Base-by-base conservation (phyloP, 2,329 filamentous ascomycete species). In the Penicillium palitans region DNA sequence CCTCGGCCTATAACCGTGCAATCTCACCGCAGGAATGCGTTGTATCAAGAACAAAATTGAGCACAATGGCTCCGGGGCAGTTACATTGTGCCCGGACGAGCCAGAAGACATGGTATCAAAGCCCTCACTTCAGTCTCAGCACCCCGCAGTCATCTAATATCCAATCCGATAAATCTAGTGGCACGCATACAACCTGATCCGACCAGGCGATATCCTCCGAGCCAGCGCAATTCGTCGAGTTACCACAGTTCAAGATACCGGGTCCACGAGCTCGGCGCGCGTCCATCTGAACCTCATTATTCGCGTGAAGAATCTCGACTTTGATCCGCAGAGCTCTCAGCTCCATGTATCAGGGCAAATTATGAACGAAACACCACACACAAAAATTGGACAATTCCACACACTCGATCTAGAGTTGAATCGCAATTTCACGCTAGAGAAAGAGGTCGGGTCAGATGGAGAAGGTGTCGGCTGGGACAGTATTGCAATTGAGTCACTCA, bases 381-480 rank as follows among this genome's bases (percentile, higher is more conserved):
- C 89, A 35, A 87, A 86, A 68, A 76, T 89, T 19, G 88, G 88
- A 17, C 81, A 84, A 62, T 85, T 84, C 67, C 88, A 91, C 70
- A 90, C 88, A 0, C 80, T 90, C 2, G 93, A 97, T 65, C 83
- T 99, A 46, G 93, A 97, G 73, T 81, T 96, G 58, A 87, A 95
- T 68, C 84, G 93, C 42, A 88, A 92, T 51, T 98, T 98, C 68
- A 93, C 90, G 7, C 74, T 99, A 8, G 89, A 92, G 78, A 98
- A 98, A 77, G 84, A 84, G 40, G 79, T 86, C 9, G 88, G 78
- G 29, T 60, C 73, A 4, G 69, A 72, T 48, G 73, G 72, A 25
- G 73, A 74, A 55, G 74, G 75, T 40, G 78, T 72, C 39, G 84
- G 92, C 42, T 99, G 95, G 95, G 95, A 99, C 75, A 93, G 89